These are phyloP conservation scores for Daldinia eschscholtzii DNA, from an alignment of 2,329 filamentous ascomycete genomes.

Conservation along the genomic window DNA sequence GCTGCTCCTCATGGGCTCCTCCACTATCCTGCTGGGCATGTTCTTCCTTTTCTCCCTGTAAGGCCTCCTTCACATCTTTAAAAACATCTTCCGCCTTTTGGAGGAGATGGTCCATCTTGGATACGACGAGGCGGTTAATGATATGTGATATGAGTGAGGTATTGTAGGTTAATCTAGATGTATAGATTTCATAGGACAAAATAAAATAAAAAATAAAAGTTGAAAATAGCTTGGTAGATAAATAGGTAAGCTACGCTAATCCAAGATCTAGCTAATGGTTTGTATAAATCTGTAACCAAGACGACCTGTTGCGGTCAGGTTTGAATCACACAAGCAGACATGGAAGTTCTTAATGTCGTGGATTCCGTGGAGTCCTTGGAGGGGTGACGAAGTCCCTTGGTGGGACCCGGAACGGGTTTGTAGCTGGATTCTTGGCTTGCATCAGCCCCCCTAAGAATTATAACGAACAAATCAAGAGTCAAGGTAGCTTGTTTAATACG, in stretches of 20 bases:
- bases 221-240: not conserved
- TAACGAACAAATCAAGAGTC: slow-evolving; percentile 33
- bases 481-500: slow-evolving; percentile 17
- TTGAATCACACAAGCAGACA: slow-evolving; percentile 13
- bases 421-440: slow-evolving; percentile 43
- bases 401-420: slow-evolving; percentile 26
- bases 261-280: slow-evolving; percentile 8
- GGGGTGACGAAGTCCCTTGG: slow-evolving; percentile 29
- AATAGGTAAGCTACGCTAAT: slow-evolving; percentile 10
- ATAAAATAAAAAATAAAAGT: not conserved
- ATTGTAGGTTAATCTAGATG: not conserved
- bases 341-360: slow-evolving; percentile 24
- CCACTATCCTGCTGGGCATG: slow-evolving; percentile 4
- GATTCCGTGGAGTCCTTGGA: slow-evolving; percentile 15
- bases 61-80: slow-evolving; percentile 57
- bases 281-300: slow-evolving; percentile 17
- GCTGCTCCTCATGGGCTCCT: slow-evolving; percentile 23
- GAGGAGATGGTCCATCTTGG: slow-evolving; percentile 58
- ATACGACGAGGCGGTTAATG: slow-evolving; percentile 2
- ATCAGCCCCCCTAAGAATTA: slow-evolving; percentile 30
- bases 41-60: slow-evolving; percentile 40
- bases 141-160: not conserved
- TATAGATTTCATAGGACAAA: not conserved
- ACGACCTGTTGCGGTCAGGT: slow-evolving; percentile 20
- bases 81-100: slow-evolving; percentile 60